Base-by-base conservation (phyloP, 768 basidiomycete genomes). In the Terana coerulea region DNA sequence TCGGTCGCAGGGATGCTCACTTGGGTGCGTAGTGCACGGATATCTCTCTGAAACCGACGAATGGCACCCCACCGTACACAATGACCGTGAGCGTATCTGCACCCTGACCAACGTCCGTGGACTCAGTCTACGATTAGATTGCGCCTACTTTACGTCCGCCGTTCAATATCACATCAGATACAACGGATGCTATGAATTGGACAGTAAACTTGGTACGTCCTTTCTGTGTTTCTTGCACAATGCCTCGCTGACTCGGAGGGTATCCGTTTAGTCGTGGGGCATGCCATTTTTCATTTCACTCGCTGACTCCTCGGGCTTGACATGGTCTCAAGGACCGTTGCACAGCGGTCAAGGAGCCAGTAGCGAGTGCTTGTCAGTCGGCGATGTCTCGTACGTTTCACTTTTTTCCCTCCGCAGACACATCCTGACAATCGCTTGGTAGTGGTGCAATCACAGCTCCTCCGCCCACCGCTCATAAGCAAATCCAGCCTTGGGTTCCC, bases 1-100 rank as follows among this genome's bases (percentile, higher is more conserved):
- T n/a, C 17, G 30, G 11, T n/a, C n/a, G n/a, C 21, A 21, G 15
- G n/a, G n/a, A n/a, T n/a, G n/a, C n/a, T n/a, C n/a, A n/a, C n/a
- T n/a, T n/a, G n/a, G n/a, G n/a, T n/a, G n/a, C n/a, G n/a, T 43
- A 83, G 80, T 85, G 83, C 60, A 77, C 78, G 5, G 80, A 83
- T 58, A 74, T 85, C 28, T 69, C 74, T 12, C 57, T 84, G 35
- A 69, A 67, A 2, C 76, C 81, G 2, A 74, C 69, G 43, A 81
- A 81, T 55, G 83, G 83, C 14, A 81, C 78, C 3, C 75, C 79
- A 0, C 83, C 83, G 10, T 85, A 76, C 57, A 81, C 69, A 0
- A 64, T 83, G 47, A 82, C 79, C 15, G 83, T 79, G 55, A 56
- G 76, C n/a, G n/a, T n/a, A n/a, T n/a, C n/a, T 60, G 7, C 14